These are phyloP conservation scores for Boletus semigastroideus DNA, from an alignment of 1,284 basidiomycete genomes.

Conservation along the genomic window DNA sequence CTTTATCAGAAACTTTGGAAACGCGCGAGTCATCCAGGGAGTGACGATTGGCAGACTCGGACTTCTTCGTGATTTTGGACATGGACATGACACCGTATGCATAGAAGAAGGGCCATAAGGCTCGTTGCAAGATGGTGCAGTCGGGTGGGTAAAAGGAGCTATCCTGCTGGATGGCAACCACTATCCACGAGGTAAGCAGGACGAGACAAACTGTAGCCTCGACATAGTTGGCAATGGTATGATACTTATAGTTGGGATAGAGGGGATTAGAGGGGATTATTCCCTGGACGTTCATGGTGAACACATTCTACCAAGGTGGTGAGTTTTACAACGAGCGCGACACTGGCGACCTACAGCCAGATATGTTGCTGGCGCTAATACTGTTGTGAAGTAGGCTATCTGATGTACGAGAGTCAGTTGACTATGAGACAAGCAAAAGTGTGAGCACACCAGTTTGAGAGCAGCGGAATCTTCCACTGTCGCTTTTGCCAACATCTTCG, in stretches of 20 bases:
- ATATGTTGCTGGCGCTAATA: slow-evolving; percentile 28
- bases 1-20: neutral
- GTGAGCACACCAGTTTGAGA: slow-evolving; percentile 42
- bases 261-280: too few species aligned
- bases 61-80: neutral
- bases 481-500: slow-evolving; percentile 42
- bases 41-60: neutral
- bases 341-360: slow-evolving; percentile 37
- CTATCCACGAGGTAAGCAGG: slow-evolving; percentile 19
- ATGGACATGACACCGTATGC: neutral
- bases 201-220: slow-evolving; percentile 10
- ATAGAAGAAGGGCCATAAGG: slow-evolving; percentile 23
- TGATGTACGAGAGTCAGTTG: slow-evolving; percentile 3
- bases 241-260: too few species aligned
- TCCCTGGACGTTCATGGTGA: slow-evolving; percentile 28
- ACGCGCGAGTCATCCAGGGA: neutral
- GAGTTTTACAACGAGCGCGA: neutral
- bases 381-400: slow-evolving; percentile 30
- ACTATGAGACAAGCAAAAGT: neutral
- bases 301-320: slow-evolving; percentile 27
- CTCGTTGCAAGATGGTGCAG: slow-evolving; percentile 5
- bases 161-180: slow-evolving; percentile 13
- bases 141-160: slow-evolving; percentile 5
- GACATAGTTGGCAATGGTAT: slow-evolving; percentile 14
- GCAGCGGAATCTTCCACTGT: slow-evolving; percentile 43